These are phyloP conservation scores for Rhodotorula mucilaginosa DNA, from an alignment of 1,284 basidiomycete species.

Conservation along the genomic window DNA sequence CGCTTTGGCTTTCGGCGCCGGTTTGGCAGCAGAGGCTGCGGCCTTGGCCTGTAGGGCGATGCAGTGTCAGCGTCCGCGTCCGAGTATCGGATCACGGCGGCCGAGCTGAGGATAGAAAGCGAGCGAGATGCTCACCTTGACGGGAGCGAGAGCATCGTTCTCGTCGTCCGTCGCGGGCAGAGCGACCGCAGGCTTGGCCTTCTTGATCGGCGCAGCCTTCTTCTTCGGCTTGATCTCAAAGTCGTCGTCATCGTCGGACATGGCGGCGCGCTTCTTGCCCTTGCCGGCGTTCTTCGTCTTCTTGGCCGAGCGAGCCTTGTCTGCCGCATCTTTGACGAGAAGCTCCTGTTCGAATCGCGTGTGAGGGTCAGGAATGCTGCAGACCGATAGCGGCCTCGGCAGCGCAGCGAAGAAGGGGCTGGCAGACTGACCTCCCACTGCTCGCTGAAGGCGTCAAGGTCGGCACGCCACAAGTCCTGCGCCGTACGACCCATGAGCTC, in stretches of 20 bases:
- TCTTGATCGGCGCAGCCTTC: constrained; percentile 45
- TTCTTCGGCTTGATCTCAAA: constrained; percentile 57
- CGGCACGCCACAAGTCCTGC: constrained; percentile 83
- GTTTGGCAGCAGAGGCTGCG: constrained; percentile 1
- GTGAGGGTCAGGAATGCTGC: too few relatives aligned
- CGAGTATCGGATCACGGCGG: neutral
- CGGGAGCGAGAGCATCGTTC: constrained; percentile 2
- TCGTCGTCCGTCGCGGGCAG: constrained; percentile 17
- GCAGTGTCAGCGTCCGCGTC: neutral
- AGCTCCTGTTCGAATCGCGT: constrained; percentile 45
- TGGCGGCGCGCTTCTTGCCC: constrained; percentile 55
- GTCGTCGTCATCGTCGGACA: constrained; percentile 60
- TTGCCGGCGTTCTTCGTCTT: constrained; percentile 53
- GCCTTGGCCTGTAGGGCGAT: neutral
- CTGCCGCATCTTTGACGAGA: constrained; percentile 58
- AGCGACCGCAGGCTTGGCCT: constrained; percentile 9
- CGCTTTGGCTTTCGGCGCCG: constrained; percentile 52
- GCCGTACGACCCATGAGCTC: constrained; percentile 74
- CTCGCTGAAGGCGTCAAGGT: constrained; percentile 77
- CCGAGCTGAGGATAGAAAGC: neutral
- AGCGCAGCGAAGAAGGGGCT: neutral
- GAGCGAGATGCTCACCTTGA: constrained; percentile 9
- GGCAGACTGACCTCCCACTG: constrained; percentile 65
- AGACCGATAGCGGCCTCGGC: too few relatives aligned
- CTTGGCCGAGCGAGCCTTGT: constrained; percentile 54